Base-by-base conservation (phyloP, 345 rosid genomes). In the Corchorus capsularis region DNA sequence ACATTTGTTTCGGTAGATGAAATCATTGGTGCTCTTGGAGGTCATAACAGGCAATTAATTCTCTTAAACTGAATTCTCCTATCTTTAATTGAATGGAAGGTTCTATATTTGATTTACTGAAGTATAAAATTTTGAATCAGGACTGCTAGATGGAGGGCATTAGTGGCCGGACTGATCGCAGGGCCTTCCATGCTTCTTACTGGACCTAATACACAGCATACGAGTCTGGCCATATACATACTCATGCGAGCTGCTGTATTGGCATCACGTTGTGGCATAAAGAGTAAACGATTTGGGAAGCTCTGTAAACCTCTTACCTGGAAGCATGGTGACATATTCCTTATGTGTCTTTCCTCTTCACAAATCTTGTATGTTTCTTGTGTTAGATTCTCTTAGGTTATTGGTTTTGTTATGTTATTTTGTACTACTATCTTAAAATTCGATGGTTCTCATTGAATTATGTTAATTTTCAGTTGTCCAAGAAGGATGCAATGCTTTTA, bases 131-230 rank as follows among this genome's bases (percentile, higher is more conserved):
- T 63, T 41, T 77, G 52, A 78, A 67, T 64, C 75, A 95, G 99
- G 92, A 93, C 97, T 27, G 93, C 87, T 34, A 93, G 82, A 71
- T 95, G 99, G 99, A 90, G 98, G 76, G 89, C 94, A 45, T 83
- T 95, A 71, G 72, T 95, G 20, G 99, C 98, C 16, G 99, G 98
- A 63, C 82, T 91, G 67, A 78, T 95, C 68, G 98, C 98, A 43
- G 99, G 99, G 50, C 99, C 98, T 70, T 91, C 99, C 3, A 95
- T 95, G 93, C 89, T 95, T 76, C 93, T 95, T 61, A 93, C 98
- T 0, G 98, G 99, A 52, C 89, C 86, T 32, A 87, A 90, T 60
- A 88, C 94, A 0, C 93, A 88, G 79, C 99, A 95, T 72, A 95
- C 89, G 0, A 91, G 96, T 82, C 84, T 93, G 84, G 96, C 98